phyloP scores from a whole-genome alignment of 2,329 filamentous ascomycete species.

The Fusarium avenaceum region DNA sequence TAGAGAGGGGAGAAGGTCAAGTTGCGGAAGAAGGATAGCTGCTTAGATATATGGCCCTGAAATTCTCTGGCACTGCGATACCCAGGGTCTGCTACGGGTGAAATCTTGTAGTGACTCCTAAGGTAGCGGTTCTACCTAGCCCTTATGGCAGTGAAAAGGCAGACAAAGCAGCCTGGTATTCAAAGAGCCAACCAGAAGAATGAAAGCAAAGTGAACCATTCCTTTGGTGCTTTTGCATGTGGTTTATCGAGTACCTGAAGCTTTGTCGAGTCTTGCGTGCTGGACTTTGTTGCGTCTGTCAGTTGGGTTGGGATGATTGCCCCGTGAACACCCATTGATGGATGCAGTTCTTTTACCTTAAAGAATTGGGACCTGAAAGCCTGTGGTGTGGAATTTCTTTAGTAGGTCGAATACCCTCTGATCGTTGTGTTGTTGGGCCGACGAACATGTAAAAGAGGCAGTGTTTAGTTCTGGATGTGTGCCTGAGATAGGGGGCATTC shows the following conservation, averaged over 20 bases:
- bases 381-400: rapidly evolving
- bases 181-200: slow-evolving; percentile 15
- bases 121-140: background rate
- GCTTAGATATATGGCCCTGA: background rate
- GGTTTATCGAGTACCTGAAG: rapidly evolving
- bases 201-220: background rate
- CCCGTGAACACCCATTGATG: no score
- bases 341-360: background rate
- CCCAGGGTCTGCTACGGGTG: no score
- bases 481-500: background rate
- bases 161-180: slow-evolving; percentile 22
- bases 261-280: background rate
- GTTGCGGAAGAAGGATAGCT: background rate
- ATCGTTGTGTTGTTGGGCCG: no score
- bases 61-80: background rate
- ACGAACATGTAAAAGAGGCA: background rate
- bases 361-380: background rate
- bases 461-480: background rate
- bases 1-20: background rate
- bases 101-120: background rate
- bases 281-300: background rate
- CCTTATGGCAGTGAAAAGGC: background rate
- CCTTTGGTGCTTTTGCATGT: background rate
- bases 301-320: background rate
- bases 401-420: no score